phyloP scores from a whole-genome alignment of 371 early-diverging fungal species.

The Quaeritorhiza haematococci region DNA sequence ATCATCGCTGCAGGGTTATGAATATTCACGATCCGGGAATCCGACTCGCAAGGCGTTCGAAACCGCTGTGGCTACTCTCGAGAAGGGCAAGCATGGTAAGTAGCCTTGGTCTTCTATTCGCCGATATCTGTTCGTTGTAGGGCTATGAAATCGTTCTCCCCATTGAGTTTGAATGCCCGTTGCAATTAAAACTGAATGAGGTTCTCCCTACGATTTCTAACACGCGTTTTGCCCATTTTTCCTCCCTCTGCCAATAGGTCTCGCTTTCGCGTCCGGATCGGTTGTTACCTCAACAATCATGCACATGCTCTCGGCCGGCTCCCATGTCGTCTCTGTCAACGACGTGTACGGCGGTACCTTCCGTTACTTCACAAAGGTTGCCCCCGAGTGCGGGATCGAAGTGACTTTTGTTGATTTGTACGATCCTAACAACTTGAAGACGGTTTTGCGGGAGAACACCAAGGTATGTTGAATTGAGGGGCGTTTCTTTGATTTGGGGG shows the following conservation, averaged over 20 bases:
- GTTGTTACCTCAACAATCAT: constrained; percentile 87
- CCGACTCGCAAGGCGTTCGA: constrained; percentile 90
- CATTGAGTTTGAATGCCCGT: not conserved
- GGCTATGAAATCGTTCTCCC: not conserved
- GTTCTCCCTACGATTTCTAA: not conserved
- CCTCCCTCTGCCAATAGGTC: constrained; percentile 12
- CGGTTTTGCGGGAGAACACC: constrained; percentile 69
- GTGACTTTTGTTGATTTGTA: constrained; percentile 85
- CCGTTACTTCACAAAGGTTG: constrained; percentile 94
- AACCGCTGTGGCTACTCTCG: constrained; percentile 84
- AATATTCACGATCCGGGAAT: constrained; percentile 94
- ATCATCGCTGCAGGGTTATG: constrained; percentile 63
- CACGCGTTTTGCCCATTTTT: not conserved
- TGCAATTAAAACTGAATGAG: not conserved
- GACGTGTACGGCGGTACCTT: constrained; percentile 97
- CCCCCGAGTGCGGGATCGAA: constrained; percentile 54
- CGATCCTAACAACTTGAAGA: constrained; percentile 65
- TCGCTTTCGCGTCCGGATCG: constrained; percentile 94
- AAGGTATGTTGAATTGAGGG: constrained; percentile 15
- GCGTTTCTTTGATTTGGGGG: too few relatives aligned
- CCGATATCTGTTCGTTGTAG: not conserved
- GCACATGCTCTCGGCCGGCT: constrained; percentile 64
- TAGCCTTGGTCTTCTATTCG: not conserved
- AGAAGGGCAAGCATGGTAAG: constrained; percentile 74
- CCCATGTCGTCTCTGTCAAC: constrained; percentile 87